phyloP scores from a whole-genome alignment of 139 green algal genomes.

The Chlorella sp. region DNA sequence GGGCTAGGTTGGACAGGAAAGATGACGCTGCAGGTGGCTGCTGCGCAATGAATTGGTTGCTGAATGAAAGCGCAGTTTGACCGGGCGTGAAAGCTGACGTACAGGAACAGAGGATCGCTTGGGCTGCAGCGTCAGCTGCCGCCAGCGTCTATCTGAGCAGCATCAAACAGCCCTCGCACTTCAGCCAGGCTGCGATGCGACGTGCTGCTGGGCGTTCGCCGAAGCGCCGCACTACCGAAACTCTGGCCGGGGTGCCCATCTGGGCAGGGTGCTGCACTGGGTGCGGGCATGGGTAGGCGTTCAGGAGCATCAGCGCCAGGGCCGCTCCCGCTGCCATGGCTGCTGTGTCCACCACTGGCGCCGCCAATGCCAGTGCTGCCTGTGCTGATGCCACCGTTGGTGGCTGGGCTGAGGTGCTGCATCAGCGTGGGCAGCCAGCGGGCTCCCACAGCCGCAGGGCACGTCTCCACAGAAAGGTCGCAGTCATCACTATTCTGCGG shows the following conservation, averaged over 20 bases:
- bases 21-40: too few species aligned
- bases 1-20: too few species aligned
- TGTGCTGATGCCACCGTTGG: not conserved
- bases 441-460: not conserved
- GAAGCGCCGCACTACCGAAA: not conserved
- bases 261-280: not conserved
- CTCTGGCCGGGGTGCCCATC: not conserved
- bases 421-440: not conserved
- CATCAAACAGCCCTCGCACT: constrained; percentile 5
- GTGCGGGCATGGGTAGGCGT: too few species aligned
- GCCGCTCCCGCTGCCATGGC: not conserved
- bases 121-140: too few species aligned
- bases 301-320: not conserved
- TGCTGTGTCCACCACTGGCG: not conserved
- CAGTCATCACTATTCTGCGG: not conserved
- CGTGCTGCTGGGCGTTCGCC: not conserved
- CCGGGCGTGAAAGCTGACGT: too few species aligned
- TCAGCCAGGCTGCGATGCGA: not conserved
- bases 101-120: too few species aligned
- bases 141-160: not conserved
- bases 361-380: not conserved
- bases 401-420: not conserved
- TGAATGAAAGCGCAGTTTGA: too few species aligned
- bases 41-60: too few species aligned
- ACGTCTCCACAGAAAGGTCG: not conserved